Percentiles rank a stretch among this genome's conserved stretches.
Evolutionary conservation across 257 asterid species (phyloP).

Genomic region (Solanum corneliomulleri): DNA sequence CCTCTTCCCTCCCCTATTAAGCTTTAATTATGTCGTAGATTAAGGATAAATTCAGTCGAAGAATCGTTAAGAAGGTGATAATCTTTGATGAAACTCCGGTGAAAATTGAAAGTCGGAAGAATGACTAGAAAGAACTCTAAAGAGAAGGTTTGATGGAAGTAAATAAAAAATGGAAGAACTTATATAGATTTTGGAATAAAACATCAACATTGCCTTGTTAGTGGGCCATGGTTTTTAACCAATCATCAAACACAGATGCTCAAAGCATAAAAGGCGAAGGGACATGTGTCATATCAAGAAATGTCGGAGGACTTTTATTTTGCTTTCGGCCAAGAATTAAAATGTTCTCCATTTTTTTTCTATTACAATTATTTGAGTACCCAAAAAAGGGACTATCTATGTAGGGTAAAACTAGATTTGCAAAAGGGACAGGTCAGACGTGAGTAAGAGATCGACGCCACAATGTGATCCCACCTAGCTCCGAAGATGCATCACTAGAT

Average conservation of each 20-base stretch:
- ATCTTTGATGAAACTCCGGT: too few relatives aligned
- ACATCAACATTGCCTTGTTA: not conserved
- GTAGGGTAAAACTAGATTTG: too few relatives aligned
- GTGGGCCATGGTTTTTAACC: not conserved
- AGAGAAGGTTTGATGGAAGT: not conserved
- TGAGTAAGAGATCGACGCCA: too few relatives aligned
- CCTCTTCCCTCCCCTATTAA: not conserved
- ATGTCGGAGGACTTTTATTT: not conserved
- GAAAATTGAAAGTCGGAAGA: not conserved
- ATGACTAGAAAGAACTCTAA: not conserved
- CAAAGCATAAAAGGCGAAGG: not conserved
- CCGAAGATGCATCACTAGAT: too few relatives aligned
- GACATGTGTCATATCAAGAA: not conserved
- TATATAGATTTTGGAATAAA: not conserved
- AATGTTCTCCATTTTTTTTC: too few relatives aligned
- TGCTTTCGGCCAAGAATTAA: not conserved
- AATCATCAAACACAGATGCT: too few relatives aligned
- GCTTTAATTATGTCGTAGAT: not conserved
- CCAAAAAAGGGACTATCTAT: too few relatives aligned
- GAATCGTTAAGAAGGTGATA: not conserved
- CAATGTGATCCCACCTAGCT: too few relatives aligned
- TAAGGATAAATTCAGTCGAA: not conserved
- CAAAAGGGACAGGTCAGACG: too few relatives aligned
- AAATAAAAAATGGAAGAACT: not conserved
- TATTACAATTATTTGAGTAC: not conserved